Conservation (phyloP, 495 filamentous ascomycete species). For the Oleoguttula mirabilis region DNA sequence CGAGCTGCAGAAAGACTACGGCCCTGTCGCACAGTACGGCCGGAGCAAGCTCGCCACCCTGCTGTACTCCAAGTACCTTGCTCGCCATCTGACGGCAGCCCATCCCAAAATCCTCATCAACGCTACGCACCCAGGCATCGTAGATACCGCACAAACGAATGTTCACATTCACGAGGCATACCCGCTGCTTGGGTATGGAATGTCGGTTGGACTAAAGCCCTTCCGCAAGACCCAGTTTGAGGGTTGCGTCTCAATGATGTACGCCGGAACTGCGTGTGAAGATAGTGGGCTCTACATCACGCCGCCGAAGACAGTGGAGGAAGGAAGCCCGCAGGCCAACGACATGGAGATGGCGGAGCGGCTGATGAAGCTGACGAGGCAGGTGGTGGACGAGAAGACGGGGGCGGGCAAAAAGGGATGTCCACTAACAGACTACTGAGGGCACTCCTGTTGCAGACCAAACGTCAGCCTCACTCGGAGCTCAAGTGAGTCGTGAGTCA, state of each 20-base stretch:
- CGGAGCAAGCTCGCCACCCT: conserved; percentile 49
- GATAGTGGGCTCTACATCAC: conserved; percentile 49
- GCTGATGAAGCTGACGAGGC: conserved; percentile 49
- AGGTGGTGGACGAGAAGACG: conserved; percentile 45
- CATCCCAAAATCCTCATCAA: conserved; percentile 50
- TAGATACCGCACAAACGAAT: conserved; percentile 44
- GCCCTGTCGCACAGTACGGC: conserved; percentile 47
- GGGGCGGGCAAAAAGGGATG: conserved; percentile 21
- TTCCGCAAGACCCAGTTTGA: conserved; percentile 50
- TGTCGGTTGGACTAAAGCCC: conserved; percentile 40
- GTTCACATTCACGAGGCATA: conserved; percentile 43
- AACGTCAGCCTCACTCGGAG: too few relatives aligned
- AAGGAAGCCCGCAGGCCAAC: conserved; percentile 40
- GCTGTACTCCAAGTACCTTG: conserved; percentile 44
- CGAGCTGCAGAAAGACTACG: conserved; percentile 48
- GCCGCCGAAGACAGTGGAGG: conserved; percentile 45
- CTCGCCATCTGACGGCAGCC: conserved; percentile 39
- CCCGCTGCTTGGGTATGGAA: conserved; percentile 43
- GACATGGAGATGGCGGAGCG: conserved; percentile 41
- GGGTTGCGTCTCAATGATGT: conserved; percentile 43
- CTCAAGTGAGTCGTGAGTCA: too few relatives aligned
- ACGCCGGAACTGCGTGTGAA: conserved; percentile 39
- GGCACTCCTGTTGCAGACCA: background rate
- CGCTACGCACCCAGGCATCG: conserved; percentile 50
- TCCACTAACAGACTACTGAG: conserved; percentile 19